Percentiles rank a stretch among this genome's conserved stretches.
Conservation (phyloP, 1,139 yeast species). For the Geotrichum restrictum region DNA sequence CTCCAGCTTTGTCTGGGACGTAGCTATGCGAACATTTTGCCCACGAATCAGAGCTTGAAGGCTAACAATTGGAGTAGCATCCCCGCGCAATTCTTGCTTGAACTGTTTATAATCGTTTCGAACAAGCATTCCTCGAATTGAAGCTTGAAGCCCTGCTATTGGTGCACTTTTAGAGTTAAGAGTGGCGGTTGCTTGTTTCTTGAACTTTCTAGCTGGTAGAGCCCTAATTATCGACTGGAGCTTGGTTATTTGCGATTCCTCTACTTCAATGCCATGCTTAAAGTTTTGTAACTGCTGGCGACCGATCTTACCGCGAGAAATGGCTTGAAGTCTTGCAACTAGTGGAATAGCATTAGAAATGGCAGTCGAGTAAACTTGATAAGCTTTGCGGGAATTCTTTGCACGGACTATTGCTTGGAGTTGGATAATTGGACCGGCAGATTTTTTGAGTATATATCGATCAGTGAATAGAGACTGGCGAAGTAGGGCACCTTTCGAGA, state of each 20-base stretch:
- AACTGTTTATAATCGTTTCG: constrained; percentile 27
- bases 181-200: neutral
- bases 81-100: constrained; percentile 9
- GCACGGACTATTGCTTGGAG: constrained; percentile 33
- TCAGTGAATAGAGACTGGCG: constrained; percentile 12
- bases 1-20: constrained; percentile 9
- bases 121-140: constrained; percentile 36
- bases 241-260: constrained; percentile 35
- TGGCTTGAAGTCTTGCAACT: constrained; percentile 13
- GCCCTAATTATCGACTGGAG: constrained; percentile 48
- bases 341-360: constrained; percentile 8
- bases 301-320: constrained; percentile 17
- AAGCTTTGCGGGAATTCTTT: constrained; percentile 13
- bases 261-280: neutral
- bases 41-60: constrained; percentile 26
- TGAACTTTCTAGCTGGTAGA: constrained; percentile 8
- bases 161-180: constrained; percentile 13
- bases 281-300: constrained; percentile 15
- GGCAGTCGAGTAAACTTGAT: neutral
- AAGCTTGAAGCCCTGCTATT: constrained; percentile 42
- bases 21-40: constrained; percentile 20
- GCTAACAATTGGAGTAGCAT: neutral
- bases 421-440: constrained; percentile 37
- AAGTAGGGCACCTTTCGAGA: constrained; percentile 44
- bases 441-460: constrained; percentile 9